Conservation (phyloP, 805 yeast species). For the Candida fluviatilis region DNA sequence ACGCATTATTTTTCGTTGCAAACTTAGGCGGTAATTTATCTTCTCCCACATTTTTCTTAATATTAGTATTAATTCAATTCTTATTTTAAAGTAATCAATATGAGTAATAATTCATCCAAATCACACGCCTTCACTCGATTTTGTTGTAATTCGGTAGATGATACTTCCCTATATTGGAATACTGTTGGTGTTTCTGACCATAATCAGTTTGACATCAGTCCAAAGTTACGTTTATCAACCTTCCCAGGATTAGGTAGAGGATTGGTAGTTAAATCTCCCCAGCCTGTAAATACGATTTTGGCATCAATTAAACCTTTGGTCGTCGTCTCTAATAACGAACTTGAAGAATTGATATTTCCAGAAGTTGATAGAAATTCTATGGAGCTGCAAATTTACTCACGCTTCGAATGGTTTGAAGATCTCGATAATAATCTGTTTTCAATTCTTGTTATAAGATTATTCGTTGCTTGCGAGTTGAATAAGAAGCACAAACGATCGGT, state of each 20-base stretch:
- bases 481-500: background rate
- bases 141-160: background rate
- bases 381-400: background rate
- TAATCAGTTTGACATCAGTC: background rate
- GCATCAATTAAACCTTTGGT: constrained; percentile 23
- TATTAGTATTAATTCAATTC: too few relatives aligned
- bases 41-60: too few relatives aligned
- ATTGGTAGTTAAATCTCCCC: background rate
- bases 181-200: background rate
- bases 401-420: constrained; percentile 1
- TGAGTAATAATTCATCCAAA: background rate
- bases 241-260: background rate
- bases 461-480: constrained; percentile 1
- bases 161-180: background rate
- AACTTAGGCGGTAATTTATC: background rate
- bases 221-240: background rate
- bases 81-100: too few relatives aligned
- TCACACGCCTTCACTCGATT: background rate
- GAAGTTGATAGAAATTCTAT: background rate
- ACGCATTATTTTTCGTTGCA: too few relatives aligned
- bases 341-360: background rate
- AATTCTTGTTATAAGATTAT: background rate
- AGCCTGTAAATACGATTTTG: constrained; percentile 9
- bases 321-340: constrained; percentile 24
- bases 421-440: background rate